Conservation (phyloP, 805 yeast genomes). For the Monosporozyma yasuniensis region DNA sequence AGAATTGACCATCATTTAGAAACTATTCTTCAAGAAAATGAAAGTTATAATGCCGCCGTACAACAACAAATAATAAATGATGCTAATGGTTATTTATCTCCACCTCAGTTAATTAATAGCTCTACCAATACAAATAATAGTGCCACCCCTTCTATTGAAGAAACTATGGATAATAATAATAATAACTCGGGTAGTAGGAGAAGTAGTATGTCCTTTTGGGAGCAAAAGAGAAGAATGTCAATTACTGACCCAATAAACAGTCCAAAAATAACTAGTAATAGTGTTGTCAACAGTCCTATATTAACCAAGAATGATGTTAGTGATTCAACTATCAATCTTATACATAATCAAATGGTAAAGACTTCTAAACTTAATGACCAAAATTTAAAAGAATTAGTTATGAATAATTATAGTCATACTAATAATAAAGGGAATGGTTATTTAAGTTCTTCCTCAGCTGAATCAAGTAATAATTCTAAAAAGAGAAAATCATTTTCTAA, state of each 20-base stretch:
- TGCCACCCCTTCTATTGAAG: slow-evolving; percentile 5
- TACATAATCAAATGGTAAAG: slow-evolving; percentile 7
- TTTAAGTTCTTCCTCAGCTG: slow-evolving; percentile 25
- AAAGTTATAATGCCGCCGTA: slow-evolving; percentile 28
- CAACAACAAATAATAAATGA: slow-evolving; percentile 19
- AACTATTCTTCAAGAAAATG: slow-evolving; percentile 34
- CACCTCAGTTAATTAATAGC: not conserved
- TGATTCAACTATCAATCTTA: not conserved
- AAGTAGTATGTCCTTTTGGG: slow-evolving; percentile 31
- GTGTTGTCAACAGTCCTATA: not conserved
- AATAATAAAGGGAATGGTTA: slow-evolving; percentile 13
- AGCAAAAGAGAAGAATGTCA: slow-evolving; percentile 35
- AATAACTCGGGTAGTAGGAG: slow-evolving; percentile 9
- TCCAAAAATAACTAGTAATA: slow-evolving; percentile 2
- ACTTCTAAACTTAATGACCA: slow-evolving; percentile 29
- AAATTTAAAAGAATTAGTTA: slow-evolving; percentile 28
- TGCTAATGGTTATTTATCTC: slow-evolving; percentile 3
- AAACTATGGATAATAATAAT: not conserved
- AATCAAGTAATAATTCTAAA: slow-evolving; percentile 8
- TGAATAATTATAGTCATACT: slow-evolving; percentile 9
- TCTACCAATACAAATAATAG: slow-evolving; percentile 2
- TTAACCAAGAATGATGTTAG: not conserved
- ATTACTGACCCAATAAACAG: slow-evolving; percentile 18
- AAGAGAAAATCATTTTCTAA: slow-evolving; percentile 4
- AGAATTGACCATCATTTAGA: slow-evolving; percentile 77